phyloP scores from a whole-genome alignment of 371 early-diverging fungal species.

The Mortierella sp. region DNA sequence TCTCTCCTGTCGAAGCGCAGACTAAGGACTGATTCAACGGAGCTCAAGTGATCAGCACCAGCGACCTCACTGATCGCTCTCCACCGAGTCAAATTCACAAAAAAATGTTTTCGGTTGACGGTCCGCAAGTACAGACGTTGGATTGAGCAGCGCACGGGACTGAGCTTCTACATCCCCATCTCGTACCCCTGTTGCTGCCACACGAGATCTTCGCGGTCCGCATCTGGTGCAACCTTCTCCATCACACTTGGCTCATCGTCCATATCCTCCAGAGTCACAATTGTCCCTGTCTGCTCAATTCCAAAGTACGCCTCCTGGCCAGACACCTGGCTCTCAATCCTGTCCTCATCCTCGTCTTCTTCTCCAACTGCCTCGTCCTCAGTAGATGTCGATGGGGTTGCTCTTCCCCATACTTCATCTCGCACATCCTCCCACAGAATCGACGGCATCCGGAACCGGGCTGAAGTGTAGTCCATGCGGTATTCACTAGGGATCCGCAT shows the following conservation, averaged over 20 bases:
- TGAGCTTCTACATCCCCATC: no score
- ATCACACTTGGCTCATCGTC: constrained; percentile 1
- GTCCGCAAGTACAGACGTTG: no score
- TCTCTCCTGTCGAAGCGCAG: no score
- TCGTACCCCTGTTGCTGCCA: constrained; percentile 3
- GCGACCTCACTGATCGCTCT: not conserved
- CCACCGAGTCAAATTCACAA: constrained; percentile 8
- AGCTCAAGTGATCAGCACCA: not conserved
- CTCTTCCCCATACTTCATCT: constrained; percentile 24
- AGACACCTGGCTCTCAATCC: not conserved
- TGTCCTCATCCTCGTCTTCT: constrained; percentile 1
- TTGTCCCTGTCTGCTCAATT: not conserved
- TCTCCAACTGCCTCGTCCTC: constrained; percentile 1
- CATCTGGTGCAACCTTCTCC: constrained; percentile 3
- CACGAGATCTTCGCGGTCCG: constrained; percentile 13
- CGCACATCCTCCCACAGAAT: constrained; percentile 52
- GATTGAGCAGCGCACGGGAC: no score
- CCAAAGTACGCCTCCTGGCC: not conserved
- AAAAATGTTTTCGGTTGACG: not conserved
- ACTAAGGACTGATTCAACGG: not conserved
- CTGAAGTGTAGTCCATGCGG: constrained; percentile 36
- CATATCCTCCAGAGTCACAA: not conserved
- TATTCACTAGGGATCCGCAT: constrained; percentile 37
- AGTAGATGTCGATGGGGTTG: not conserved
- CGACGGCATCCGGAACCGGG: constrained; percentile 50